phyloP scores from a whole-genome alignment of 2,329 filamentous ascomycete genomes.

The Penicillium occitanis region DNA sequence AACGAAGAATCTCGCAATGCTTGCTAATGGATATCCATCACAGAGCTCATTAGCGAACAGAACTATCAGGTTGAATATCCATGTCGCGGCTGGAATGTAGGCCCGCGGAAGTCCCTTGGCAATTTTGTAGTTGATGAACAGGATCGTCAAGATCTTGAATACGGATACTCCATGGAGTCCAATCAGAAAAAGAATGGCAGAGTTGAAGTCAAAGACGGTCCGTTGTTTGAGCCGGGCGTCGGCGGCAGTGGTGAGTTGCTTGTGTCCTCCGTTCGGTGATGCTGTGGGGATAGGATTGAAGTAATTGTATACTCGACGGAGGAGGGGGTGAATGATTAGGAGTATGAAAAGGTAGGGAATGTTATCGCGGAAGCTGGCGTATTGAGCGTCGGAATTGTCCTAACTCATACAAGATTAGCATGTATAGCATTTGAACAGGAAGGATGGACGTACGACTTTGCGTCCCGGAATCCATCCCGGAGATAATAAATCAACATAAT shows the following conservation, averaged over 20 bases:
- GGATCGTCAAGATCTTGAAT: conserved; percentile 75
- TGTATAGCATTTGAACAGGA: not conserved
- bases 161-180: conserved; percentile 83
- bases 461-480: conserved; percentile 90
- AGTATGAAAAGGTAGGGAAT: conserved; percentile 76
- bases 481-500: conserved; percentile 68
- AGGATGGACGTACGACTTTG: conserved; percentile 66
- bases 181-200: conserved; percentile 74
- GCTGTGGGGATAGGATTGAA: conserved; percentile 37
- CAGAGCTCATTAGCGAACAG: conserved; percentile 88
- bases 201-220: conserved; percentile 76
- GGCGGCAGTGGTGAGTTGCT: conserved; percentile 38
- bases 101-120: conserved; percentile 68
- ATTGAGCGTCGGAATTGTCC: conserved; percentile 90
- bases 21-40: conserved; percentile 70
- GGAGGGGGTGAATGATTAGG: conserved; percentile 73
- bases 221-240: conserved; percentile 66
- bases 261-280: conserved; percentile 8
- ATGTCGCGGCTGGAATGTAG: conserved; percentile 73
- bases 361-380: conserved; percentile 79
- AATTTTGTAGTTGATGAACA: conserved; percentile 78
- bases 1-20: conserved; percentile 58
- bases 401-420: conserved; percentile 34
- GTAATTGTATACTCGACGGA: conserved; percentile 70
- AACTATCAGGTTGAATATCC: conserved; percentile 82